Conservation (phyloP, 164 flowering plant species). For the Nymphaea thermarum region DNA sequence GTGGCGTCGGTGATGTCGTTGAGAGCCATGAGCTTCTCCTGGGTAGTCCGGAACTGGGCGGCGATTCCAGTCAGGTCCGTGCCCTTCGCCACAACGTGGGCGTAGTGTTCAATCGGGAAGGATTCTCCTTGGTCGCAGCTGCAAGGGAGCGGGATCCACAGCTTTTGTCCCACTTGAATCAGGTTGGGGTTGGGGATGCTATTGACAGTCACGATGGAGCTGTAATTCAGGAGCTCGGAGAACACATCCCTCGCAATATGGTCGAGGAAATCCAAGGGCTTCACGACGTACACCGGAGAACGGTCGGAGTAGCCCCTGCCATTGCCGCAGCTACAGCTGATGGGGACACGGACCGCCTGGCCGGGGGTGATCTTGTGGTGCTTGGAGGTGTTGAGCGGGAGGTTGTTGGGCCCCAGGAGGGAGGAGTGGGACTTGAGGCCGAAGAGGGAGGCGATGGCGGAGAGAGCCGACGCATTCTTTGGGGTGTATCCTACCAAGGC, state of each 20-base stretch:
- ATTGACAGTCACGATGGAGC: slow-evolving; percentile 36
- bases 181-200: slow-evolving; percentile 13
- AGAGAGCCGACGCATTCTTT: slow-evolving; percentile 41
- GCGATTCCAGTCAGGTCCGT: slow-evolving; percentile 44
- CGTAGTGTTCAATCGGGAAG: slow-evolving; percentile 45
- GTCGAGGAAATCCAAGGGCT: slow-evolving; percentile 32
- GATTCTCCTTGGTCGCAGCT: slow-evolving; percentile 65
- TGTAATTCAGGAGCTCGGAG: slow-evolving; percentile 23
- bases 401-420: slow-evolving; percentile 54
- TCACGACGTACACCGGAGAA: slow-evolving; percentile 43
- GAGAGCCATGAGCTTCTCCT: slow-evolving; percentile 21
- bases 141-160: slow-evolving; percentile 72
- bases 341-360: slow-evolving; percentile 40
- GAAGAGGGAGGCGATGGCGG: slow-evolving; percentile 38
- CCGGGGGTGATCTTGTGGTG: slow-evolving; percentile 12
- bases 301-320: slow-evolving; percentile 45
- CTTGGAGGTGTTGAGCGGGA: slow-evolving; percentile 24
- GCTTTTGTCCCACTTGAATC: slow-evolving; percentile 30
- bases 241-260: slow-evolving; percentile 41
- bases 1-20: slow-evolving; percentile 28
- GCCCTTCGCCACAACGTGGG: slow-evolving; percentile 33
- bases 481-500: slow-evolving; percentile 45
- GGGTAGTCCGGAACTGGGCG: slow-evolving; percentile 25
- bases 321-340: slow-evolving; percentile 52
- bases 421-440: slow-evolving; percentile 23